Evolutionary conservation across 2,329 filamentous ascomycete genomes (phyloP), one percentile per base, ranked within the genome.

Genomic region (Colletotrichum falcatum): DNA sequence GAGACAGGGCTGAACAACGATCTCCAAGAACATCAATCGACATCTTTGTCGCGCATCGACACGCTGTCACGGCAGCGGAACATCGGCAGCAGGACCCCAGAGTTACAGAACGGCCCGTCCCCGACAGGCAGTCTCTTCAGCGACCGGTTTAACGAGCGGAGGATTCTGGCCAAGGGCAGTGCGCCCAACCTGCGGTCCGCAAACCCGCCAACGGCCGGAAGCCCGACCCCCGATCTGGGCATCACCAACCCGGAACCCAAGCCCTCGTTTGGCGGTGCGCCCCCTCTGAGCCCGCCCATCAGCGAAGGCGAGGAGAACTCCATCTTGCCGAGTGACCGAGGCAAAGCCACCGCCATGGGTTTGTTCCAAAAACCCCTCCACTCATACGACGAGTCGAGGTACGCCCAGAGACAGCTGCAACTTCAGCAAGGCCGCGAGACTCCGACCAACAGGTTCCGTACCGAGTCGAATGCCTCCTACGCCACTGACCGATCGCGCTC

Each of bases 301-400:
- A 94, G 91, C 76, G 93, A 96, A 73, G 84, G 86, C 1, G 92
- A 91, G 35, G 92, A 95, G n/a, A 83, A 86, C 20, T 81, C 87
- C 1, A 79, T 87, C 1, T 84, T 97, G 18, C 91, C 92, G 0
- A 90, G 90, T 72, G 95, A 97, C 74, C 85, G 89, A 56, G 94
- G 92, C 61, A 97, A 96, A 78, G 92, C 93, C 6, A 97, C 94
- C 0, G 92, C 93, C 0, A 81, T 85, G 76, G 85, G 84, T 26
- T 81, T 87, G 30, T 86, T 88, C 70, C 92, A 92, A 73, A 94
- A 94, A 77, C 93, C 94, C 1, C 82, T 84, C 2, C 88, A 91
- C 61, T 88, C 90, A 9, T 97, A 96, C 74, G 94, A 97, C 76
- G 95, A 98, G 76, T 89, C 91, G 26, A 92, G 94, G 76, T 98